Evolutionary conservation across 805 yeast genomes (phyloP).

Genomic region (Metschnikowia proteae): DNA sequence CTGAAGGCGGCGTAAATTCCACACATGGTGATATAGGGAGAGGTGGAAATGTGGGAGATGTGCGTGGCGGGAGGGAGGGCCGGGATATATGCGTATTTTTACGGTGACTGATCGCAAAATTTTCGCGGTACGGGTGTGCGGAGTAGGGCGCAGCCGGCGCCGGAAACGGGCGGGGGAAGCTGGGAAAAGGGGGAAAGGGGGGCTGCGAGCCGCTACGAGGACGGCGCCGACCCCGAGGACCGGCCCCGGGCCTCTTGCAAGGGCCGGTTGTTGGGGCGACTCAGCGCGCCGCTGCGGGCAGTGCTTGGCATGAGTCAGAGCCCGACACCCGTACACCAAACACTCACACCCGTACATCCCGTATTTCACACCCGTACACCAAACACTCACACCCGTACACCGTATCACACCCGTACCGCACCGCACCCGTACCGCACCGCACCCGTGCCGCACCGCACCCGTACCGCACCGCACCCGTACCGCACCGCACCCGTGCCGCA

Average conservation of each 20-base stretch:
- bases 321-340: neutral
- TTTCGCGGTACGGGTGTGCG: neutral
- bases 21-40: constrained; percentile 58
- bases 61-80: neutral
- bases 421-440: neutral
- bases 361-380: neutral
- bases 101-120: constrained; percentile 2
- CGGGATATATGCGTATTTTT: neutral
- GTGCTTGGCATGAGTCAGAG: no score
- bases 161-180: no score
- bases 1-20: constrained; percentile 94
- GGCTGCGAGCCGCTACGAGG: no score
- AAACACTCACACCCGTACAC: neutral
- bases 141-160: no score
- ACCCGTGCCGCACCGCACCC: neutral
- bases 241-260: no score
- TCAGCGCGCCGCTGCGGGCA: no score
- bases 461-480: no score
- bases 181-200: neutral
- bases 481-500: no score
- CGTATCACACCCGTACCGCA: neutral
- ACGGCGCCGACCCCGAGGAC: no score
- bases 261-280: no score
- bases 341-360: neutral
- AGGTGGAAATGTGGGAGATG: no score